phyloP scores from a whole-genome alignment of 129 eudicot species.

The Artemisia argyi region DNA sequence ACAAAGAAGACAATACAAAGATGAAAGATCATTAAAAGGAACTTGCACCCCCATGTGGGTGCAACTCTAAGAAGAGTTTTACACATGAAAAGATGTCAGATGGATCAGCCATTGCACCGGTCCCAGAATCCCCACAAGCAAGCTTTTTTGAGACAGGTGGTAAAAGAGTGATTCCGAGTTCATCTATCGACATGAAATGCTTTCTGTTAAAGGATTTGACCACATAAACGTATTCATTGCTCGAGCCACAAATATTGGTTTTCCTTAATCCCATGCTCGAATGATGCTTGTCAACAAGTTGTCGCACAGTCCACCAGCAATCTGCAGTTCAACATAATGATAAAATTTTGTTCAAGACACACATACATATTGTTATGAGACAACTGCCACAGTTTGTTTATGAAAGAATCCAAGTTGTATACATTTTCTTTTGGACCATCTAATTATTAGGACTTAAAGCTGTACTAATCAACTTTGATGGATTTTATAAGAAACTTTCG shows the following conservation, averaged over 20 bases:
- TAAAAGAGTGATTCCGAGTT: constrained; percentile 70
- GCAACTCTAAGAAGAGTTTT: too few species aligned
- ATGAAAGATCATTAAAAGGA: background rate
- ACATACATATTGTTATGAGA: background rate
- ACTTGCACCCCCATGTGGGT: constrained; percentile 23
- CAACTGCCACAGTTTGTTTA: too few species aligned
- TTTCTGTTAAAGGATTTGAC: constrained; percentile 78
- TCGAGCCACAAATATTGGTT: constrained; percentile 87
- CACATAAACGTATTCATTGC: constrained; percentile 96
- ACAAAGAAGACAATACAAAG: background rate
- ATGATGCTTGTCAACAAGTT: constrained; percentile 83
- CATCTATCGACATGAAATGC: constrained; percentile 74
- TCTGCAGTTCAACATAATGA: constrained; percentile 21
- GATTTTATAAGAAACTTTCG: too few species aligned
- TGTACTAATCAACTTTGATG: too few species aligned
- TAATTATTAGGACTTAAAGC: too few species aligned
- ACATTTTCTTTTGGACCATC: too few species aligned
- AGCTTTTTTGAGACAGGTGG: constrained; percentile 84
- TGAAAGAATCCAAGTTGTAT: too few species aligned
- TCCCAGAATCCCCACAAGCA: constrained; percentile 94
- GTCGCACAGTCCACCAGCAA: constrained; percentile 92
- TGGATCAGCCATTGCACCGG: constrained; percentile 99
- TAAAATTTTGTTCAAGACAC: background rate
- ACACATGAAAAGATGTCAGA: too few species aligned
- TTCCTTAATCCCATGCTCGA: constrained; percentile 92